Conservation (phyloP, 1,284 basidiomycete species). For the Trametes polyzona region DNA sequence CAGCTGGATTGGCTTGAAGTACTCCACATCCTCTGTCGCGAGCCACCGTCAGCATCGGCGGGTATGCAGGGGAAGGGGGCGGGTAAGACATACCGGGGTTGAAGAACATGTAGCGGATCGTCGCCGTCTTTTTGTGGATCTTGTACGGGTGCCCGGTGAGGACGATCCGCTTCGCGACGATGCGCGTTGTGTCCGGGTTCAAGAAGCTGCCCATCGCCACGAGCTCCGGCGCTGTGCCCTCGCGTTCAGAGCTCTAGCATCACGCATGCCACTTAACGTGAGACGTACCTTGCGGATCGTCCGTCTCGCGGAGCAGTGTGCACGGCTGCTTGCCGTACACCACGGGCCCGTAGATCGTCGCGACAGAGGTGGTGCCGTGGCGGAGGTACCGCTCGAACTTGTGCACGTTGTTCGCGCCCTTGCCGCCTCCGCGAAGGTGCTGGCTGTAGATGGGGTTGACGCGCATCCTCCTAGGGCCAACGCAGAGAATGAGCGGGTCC, state of each 20-base stretch:
- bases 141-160: constrained; percentile 97
- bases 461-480: constrained; percentile 85
- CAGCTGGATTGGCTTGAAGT: constrained; percentile 93
- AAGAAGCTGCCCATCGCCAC: constrained; percentile 92
- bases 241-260: too few species aligned
- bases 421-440: constrained; percentile 87
- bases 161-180: constrained; percentile 92
- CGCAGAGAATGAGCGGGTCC: constrained; percentile 89
- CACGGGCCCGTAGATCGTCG: constrained; percentile 89
- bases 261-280: too few species aligned
- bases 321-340: constrained; percentile 88
- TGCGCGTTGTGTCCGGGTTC: constrained; percentile 88
- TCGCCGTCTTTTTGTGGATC: constrained; percentile 97
- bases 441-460: constrained; percentile 93
- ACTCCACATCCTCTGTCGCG: constrained; percentile 80
- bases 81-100: constrained; percentile 61
- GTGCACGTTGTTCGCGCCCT: constrained; percentile 95
- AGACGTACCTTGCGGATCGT: constrained; percentile 59
- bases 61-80: neutral
- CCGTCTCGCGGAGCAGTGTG: constrained; percentile 70
- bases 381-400: constrained; percentile 95
- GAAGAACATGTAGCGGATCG: constrained; percentile 99
- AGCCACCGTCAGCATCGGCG: constrained; percentile 6
- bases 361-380: constrained; percentile 81
- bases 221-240: constrained; percentile 71